phyloP scores from a whole-genome alignment of 306 rosid species.

The Senna tora region DNA sequence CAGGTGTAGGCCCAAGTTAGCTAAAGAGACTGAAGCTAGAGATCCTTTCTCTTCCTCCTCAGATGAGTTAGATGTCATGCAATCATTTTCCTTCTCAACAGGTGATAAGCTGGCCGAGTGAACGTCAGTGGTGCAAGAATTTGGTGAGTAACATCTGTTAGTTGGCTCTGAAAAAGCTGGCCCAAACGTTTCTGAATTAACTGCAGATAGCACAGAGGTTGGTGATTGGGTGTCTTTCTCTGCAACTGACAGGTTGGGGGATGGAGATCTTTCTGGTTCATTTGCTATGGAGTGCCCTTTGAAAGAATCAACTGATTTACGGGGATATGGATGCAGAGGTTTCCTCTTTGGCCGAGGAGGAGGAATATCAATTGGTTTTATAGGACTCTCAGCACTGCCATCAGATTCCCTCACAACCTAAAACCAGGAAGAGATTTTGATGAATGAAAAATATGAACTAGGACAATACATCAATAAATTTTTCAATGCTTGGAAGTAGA shows the following conservation, averaged over 20 bases:
- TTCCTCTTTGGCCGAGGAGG: conserved; percentile 98
- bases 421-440: conserved; percentile 36
- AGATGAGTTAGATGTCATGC: conserved; percentile 48
- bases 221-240: conserved; percentile 78
- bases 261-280: conserved; percentile 62
- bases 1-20: conserved; percentile 41
- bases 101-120: conserved; percentile 51
- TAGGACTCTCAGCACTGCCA: conserved; percentile 56
- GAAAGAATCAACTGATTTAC: conserved; percentile 56
- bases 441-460: conserved; percentile 26
- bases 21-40: conserved; percentile 40
- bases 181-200: conserved; percentile 57
- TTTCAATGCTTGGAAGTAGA: neutral
- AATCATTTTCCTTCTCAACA: conserved; percentile 59
- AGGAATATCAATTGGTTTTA: conserved; percentile 78
- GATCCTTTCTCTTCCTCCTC: conserved; percentile 58
- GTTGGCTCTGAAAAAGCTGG: conserved; percentile 55
- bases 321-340: conserved; percentile 96
- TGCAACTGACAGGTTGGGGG: conserved; percentile 50
- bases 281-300: conserved; percentile 46
- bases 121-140: conserved; percentile 71
- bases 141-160: conserved; percentile 65
- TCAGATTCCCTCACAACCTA: conserved; percentile 77
- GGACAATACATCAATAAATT: conserved; percentile 1
- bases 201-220: conserved; percentile 66